phyloP scores from a whole-genome alignment of 192 early-diverging fungal species.

The Linnemannia zychae region DNA sequence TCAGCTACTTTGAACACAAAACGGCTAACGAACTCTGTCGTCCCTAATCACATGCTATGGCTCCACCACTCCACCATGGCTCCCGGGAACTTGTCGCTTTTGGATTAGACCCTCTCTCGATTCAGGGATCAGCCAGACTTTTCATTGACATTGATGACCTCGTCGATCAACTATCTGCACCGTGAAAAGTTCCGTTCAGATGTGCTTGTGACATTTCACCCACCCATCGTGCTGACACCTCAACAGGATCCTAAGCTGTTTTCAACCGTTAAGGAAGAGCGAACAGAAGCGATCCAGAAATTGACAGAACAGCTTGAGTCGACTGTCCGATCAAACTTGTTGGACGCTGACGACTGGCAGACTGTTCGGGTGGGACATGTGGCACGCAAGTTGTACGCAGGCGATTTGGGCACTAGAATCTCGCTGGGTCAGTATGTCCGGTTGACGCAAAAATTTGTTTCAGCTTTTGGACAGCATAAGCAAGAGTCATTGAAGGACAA shows the following conservation, averaged over 20 bases:
- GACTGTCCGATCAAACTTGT: constrained; percentile 46
- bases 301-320: constrained; percentile 48
- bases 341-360: constrained; percentile 56
- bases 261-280: constrained; percentile 33
- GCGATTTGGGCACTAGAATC: constrained; percentile 56
- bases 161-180: constrained; percentile 55
- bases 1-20: neutral
- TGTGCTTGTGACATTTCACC: constrained; percentile 57
- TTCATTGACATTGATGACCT: constrained; percentile 50
- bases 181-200: constrained; percentile 61
- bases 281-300: constrained; percentile 46
- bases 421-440: constrained; percentile 56
- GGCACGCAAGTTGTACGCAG: constrained; percentile 56
- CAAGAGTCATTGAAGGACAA: neutral
- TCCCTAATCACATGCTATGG: neutral
- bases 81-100: neutral
- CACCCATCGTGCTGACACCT: constrained; percentile 57
- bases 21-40: neutral
- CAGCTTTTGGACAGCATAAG: constrained; percentile 44
- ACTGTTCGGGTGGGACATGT: constrained; percentile 57
- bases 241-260: constrained; percentile 47
- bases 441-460: constrained; percentile 50
- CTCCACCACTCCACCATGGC: neutral
- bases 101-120: constrained; percentile 40
- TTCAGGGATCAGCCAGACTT: constrained; percentile 53